Evolutionary conservation across 2,329 filamentous ascomycete species (phyloP), one percentile per base, ranked within the genome.

Genomic region (Biscogniauxia marginata): DNA sequence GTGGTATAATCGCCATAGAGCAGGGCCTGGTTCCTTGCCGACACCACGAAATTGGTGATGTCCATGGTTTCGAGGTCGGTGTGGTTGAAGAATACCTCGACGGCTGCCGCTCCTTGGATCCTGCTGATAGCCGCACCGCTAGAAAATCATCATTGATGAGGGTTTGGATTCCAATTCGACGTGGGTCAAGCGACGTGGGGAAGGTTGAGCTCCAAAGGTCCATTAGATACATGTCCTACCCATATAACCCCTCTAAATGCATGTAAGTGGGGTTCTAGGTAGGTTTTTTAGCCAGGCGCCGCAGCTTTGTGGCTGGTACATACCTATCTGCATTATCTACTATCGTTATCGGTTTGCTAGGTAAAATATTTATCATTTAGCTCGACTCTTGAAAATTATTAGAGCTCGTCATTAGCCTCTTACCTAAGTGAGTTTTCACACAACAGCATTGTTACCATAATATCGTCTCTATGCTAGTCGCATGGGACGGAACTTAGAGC

Each of bases 1-100:
- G 88, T 88, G 69, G 85, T 85, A 77, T 96, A 93, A 76, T 97
- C 92, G 65, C 92, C 93, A 63, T 95, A 87, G 24, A 96, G 84
- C 51, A 97, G 87, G 39, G 91, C 91, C 68, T 90, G 84, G 72
- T 96, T 90, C 61, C 95, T 84, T 63, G 89, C 87, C 52, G 86
- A 85, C 69, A 92, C 83, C 65, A 98, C 79, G 63, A 91, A 93
- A 65, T 85, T 85, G 55, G 95, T 98, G 74, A 98, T 91, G 63
- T 97, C 91, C 93, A 98, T 97, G 59, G 56, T 67, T 16, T 39
- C 30, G 30, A 39, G 8, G 30, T n/a, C n/a, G n/a, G n/a, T n/a
- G n/a, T n/a, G n/a, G n/a, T n/a, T n/a, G n/a, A n/a, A n/a, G n/a
- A n/a, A n/a, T n/a, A n/a, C n/a, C n/a, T n/a, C n/a, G n/a, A n/a